Conservation (phyloP, 2,329 filamentous ascomycete genomes). For the Zasmidium cellare region DNA sequence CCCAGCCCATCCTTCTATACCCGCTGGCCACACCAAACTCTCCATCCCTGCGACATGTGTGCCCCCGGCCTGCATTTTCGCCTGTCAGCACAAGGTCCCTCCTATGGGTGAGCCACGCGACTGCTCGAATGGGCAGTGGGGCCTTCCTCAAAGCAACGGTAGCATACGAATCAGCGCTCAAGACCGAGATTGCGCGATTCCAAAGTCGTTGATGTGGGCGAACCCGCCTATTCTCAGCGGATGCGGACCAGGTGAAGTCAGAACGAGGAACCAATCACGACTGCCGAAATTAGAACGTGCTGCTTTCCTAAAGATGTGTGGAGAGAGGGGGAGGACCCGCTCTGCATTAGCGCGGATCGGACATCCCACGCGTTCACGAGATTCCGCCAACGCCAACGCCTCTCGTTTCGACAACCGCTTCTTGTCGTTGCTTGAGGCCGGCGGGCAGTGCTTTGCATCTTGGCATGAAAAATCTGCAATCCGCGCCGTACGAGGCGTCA, state of each 20-base stretch:
- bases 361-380: neutral
- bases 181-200: neutral
- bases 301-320: neutral
- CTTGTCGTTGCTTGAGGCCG: neutral
- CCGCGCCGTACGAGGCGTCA: neutral
- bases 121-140: conserved; percentile 7
- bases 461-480: neutral
- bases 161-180: neutral
- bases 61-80: neutral
- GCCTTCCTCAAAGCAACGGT: neutral
- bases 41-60: conserved; percentile 1
- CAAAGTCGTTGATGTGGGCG: neutral
- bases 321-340: neutral
- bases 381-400: neutral
- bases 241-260: neutral
- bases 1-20: neutral
- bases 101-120: conserved; percentile 2
- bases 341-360: neutral
- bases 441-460: neutral
- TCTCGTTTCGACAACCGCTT: neutral
- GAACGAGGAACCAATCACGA: neutral
- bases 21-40: neutral
- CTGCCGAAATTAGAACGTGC: neutral
- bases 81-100: too few relatives aligned
- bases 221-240: neutral